Evolutionary conservation across 805 yeast species (phyloP).

Genomic region (Metschnikowia dekortorum): DNA sequence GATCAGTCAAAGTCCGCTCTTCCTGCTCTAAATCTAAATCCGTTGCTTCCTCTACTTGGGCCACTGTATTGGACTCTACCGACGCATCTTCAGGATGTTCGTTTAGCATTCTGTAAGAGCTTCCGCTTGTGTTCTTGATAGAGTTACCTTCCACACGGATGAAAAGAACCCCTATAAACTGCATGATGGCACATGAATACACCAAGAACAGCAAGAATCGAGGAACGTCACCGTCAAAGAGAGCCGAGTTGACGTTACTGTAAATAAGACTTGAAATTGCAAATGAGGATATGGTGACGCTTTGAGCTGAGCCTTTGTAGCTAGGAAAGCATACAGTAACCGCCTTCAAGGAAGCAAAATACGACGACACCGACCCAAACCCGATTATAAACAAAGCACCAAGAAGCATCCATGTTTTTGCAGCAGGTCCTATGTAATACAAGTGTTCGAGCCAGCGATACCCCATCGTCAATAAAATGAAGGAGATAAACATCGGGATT

Average conservation of each 20-base stretch:
- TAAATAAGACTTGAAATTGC: constrained; percentile 31
- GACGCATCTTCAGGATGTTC: neutral
- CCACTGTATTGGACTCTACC: neutral
- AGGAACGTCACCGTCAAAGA: constrained; percentile 21
- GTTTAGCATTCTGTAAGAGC: neutral
- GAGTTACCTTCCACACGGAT: constrained; percentile 27
- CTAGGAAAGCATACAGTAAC: constrained; percentile 30
- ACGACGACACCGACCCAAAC: constrained; percentile 30
- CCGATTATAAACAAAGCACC: constrained; percentile 30
- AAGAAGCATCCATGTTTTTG: constrained; percentile 16
- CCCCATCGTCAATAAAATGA: constrained; percentile 22
- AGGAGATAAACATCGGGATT: constrained; percentile 27
- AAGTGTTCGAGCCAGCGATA: constrained; percentile 25
- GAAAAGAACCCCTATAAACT: constrained; percentile 26
- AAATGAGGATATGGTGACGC: constrained; percentile 33
- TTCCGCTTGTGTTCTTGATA: neutral
- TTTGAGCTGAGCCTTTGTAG: constrained; percentile 33
- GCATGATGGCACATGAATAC: constrained; percentile 21
- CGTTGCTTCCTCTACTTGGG: neutral
- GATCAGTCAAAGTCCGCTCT: constrained; percentile 1
- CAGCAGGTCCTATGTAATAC: constrained; percentile 18
- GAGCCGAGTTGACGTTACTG: constrained; percentile 19
- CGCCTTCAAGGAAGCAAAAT: constrained; percentile 32
- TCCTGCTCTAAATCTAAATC: neutral
- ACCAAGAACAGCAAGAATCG: constrained; percentile 23